Base-by-base conservation (phyloP, 768 basidiomycete genomes). In the Tephrocybe sp. region DNA sequence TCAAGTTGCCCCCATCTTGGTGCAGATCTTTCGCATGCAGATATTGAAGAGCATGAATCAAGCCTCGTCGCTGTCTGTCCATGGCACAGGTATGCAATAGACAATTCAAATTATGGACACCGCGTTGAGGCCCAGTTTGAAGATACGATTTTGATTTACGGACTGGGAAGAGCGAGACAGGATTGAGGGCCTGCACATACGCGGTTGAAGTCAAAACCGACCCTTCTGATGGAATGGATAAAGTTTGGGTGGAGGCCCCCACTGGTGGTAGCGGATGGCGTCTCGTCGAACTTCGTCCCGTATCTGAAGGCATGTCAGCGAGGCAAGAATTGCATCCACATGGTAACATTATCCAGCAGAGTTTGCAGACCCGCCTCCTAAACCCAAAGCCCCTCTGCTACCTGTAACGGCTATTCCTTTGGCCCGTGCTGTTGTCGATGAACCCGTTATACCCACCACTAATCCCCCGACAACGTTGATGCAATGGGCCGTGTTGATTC, bases 1-100 rank as follows among this genome's bases (percentile, higher is more conserved):
- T 80, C 86, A 4, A 80, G 76, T 9, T 91, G 89, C 64, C 89
- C 89, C 3, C 90, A 92, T 69, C 75, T 90, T 7, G 88, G 88
- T 2, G 88, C 88, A 18, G 88, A 90, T 49, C 74, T 90, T 66
- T 86, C 84, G 12, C 86, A 90, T 70, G 88, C 87, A 1, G 86
- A 88, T 34, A 86, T 88, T n/a, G 86, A 88, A 60, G 83, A 80
- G 49, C 83, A 76, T 54, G 84, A 84, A 43, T 69, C 66, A 11
- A 77, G 79, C 17, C 56, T 80, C 3, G 80, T 88, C 1, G 82
- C 83, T 9, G 86, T 88, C 10, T 89, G 86, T 65, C 87, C 86
- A 2, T 89, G 87, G 86, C 86, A 88, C 64, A 74, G 84, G 85
- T 82, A 41, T 38, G 73, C 54, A 17, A 23, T 23, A 4, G n/a